Evolutionary conservation across 768 basidiomycete species (phyloP), one percentile per base, ranked within the genome.

Genomic region (Pleurotus cornucopiae): DNA sequence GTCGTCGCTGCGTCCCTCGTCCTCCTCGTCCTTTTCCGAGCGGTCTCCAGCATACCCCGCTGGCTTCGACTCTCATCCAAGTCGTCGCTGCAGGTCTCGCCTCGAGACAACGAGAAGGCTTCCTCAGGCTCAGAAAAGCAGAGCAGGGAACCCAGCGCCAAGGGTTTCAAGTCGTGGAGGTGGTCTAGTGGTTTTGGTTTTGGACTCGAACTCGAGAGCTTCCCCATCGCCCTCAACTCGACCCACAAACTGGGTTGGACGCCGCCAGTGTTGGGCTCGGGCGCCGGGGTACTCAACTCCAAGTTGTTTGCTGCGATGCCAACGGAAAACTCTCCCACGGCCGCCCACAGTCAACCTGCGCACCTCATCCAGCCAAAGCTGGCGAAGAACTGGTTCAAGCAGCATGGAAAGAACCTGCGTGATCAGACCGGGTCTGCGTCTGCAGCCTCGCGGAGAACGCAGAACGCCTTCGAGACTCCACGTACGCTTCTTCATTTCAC

Each of bases 381-480:
- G 49, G 55, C 67, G 63, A 39, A 54, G 61, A 41, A 30, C 46
- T 43, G 52, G 60, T 53, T 40, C 20, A 39, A 58, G 54, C 21
- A 51, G 25, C 47, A 49, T 21, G 23, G 38, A 18, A 64, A 64
- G 54, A 49, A 47, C 25, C 60, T 60, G 63, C 65, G 58, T 23
- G 41, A 21, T 38, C 51, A 53, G 51, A 14, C 51, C 20, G 51
- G 11, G 12, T 41, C 51, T 41, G 46, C 57, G 47, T 34, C 55
- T 57, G 9, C 61, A 46, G 53, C 53, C 52, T 18, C 26, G 20
- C 58, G 60, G 57, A 61, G 64, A 59, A 60, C 61, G 43, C 59
- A 63, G 26, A 67, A 64, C 23, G 60, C 63, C 11, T 69, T 69
- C 54, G 67, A 68, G 52, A 60, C 63, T 56, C 66, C 68, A 48